These are phyloP conservation scores for Candida fluviatilis DNA, from an alignment of 805 yeast genomes.

Conservation along the genomic window DNA sequence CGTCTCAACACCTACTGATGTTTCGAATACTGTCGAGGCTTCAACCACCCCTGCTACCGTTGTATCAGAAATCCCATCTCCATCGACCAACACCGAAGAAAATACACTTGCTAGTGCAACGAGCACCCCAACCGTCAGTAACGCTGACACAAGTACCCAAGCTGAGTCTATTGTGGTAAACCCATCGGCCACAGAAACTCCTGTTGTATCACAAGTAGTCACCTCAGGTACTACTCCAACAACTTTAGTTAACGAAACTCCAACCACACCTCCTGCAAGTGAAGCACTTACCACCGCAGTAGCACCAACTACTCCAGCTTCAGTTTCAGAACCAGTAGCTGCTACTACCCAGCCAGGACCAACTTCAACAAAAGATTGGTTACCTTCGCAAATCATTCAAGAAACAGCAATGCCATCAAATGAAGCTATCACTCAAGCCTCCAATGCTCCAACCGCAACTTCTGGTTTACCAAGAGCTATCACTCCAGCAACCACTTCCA, in stretches of 20 bases:
- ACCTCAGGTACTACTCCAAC: not conserved
- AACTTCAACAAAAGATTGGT: constrained; percentile 19
- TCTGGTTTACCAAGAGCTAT: constrained; percentile 72
- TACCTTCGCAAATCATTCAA: constrained; percentile 25
- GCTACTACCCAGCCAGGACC: constrained; percentile 5
- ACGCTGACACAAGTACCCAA: not conserved
- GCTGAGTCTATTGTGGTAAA: not conserved
- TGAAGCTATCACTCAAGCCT: constrained; percentile 4
- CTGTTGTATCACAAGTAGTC: not conserved
- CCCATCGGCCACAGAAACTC: too few relatives aligned
- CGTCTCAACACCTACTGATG: not conserved
- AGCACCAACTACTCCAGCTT: constrained; percentile 3
- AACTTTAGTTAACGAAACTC: not conserved
- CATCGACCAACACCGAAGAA: too few relatives aligned
- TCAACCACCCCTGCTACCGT: too few relatives aligned
- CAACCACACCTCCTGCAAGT: not conserved
- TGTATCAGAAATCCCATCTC: too few relatives aligned
- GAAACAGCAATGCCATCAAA: constrained; percentile 5
- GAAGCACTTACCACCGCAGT: not conserved
- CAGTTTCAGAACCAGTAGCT: constrained; percentile 2
- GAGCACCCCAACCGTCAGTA: too few relatives aligned
- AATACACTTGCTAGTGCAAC: too few relatives aligned
- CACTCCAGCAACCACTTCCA: constrained; percentile 56
- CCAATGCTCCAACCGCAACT: constrained; percentile 21
- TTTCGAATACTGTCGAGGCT: not conserved